A percentile compares a stretch with the other conserved stretches of the same genome.
phyloP scores from a whole-genome alignment of 176 grass and related monocot genomes.

The Oryza nivara region DNA sequence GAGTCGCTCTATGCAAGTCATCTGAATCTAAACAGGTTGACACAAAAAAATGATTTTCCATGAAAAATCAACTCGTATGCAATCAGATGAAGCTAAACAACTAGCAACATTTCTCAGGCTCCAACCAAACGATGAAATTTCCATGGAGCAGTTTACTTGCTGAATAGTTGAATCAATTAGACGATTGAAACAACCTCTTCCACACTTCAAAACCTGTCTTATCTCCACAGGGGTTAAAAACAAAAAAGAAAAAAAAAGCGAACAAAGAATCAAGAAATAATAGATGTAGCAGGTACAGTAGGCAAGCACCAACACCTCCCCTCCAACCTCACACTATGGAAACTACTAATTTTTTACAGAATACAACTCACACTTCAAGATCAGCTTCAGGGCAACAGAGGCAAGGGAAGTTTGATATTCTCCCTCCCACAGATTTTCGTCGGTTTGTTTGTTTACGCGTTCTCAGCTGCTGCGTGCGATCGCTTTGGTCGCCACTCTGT shows the following conservation, averaged over 20 bases:
- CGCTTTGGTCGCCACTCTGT: constrained; percentile 83
- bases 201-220: background rate
- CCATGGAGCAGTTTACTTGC: background rate
- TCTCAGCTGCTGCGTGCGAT: constrained; percentile 19
- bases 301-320: background rate
- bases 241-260: background rate
- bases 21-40: background rate
- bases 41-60: too few relatives aligned
- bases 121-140: background rate
- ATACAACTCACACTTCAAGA: background rate
- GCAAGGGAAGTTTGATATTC: constrained; percentile 1
- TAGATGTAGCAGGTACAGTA: background rate
- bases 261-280: constrained; percentile 7
- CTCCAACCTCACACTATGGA: background rate
- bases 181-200: background rate
- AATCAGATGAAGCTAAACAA: too few relatives aligned
- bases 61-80: too few relatives aligned
- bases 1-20: background rate
- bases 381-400: background rate
- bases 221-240: background rate
- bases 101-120: background rate
- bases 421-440: background rate
- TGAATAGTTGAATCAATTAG: background rate
- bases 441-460: constrained; percentile 38
- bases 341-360: constrained; percentile 24